Evolutionary conservation across 805 yeast genomes (phyloP), one percentile per base, ranked within the genome.

Genomic region (Metschnikowia aberdeeniae): DNA sequence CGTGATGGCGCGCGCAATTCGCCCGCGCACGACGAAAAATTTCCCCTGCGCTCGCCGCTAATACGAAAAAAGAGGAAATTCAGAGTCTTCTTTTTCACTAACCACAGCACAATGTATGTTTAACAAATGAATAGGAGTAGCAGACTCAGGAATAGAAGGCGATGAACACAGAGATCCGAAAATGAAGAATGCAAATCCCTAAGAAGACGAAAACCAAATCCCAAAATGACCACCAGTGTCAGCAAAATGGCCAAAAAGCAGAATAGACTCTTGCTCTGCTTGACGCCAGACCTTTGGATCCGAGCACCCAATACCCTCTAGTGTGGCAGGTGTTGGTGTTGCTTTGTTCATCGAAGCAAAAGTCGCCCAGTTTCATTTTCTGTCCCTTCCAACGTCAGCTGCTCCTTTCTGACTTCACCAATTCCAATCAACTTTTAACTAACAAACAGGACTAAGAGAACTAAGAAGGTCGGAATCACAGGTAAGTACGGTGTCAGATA

Each of bases 401-500:
- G 26, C 39, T 14, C 20, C 6, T 3, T 28, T 9, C 14, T 13
- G 13, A 29, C 32, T 12, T 6, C 32, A 10, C 7, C 32, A 6
- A 29, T 13, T 13, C 13, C 32, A 29, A 26, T 34, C 32, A 33
- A 17, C 28, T 12, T 30, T 26, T 24, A n/a, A 34, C 78, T 75
- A 75, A 75, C 79, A 49, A 52, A 34, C 66, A 89, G 96, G 99
- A 87, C 99, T 78, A 93, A 95, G 81, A 92, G 99, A 87, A 93
- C 99, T 67, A 93, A 93, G 95, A 93, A 93, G 89, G 99, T 93
- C 76, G 99, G 99, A 78, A 93, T 93, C 84, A 93, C 99, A 76
- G 99, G 99, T 85, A 95, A 95, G 83, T 93, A 89, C 85, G 99
- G 99, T 89, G 97, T 93, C 81, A 90, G 99, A 84, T 93, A 93